Percentiles rank a stretch among this genome's conserved stretches.
Evolutionary conservation across 2,329 filamentous ascomycete species (phyloP).

Genomic region (Aspergillus tamarii): DNA sequence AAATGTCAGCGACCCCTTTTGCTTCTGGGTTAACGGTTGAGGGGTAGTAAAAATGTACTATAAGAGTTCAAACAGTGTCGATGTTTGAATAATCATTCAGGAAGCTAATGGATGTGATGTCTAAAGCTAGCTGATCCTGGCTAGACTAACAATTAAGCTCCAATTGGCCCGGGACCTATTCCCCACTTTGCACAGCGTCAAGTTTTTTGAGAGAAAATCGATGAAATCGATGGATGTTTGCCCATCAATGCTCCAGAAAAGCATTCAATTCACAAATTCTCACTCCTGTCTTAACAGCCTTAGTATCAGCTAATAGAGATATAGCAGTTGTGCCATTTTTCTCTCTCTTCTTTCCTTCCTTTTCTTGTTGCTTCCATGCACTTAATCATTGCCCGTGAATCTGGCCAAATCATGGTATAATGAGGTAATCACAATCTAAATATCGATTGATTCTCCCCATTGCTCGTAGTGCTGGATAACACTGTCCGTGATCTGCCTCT

Average conservation of each 20-base stretch:
- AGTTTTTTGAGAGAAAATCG: background rate
- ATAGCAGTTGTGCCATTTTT: background rate
- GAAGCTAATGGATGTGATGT: background rate
- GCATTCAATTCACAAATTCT: background rate
- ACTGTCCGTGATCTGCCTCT: constrained; percentile 61
- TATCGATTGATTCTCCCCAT: constrained; percentile 48
- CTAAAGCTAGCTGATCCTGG: background rate
- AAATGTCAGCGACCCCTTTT: background rate
- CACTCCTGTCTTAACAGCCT: background rate
- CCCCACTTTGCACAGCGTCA: background rate
- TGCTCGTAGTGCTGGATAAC: constrained; percentile 63
- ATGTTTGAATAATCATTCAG: background rate
- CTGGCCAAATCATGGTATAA: background rate
- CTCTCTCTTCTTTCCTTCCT: background rate
- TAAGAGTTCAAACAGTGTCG: background rate
- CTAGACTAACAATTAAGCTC: background rate
- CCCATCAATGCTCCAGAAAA: background rate
- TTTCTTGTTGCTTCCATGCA: background rate
- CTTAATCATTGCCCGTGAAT: background rate
- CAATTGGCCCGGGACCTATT: background rate
- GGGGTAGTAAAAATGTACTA: background rate
- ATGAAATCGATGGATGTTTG: too few species aligned
- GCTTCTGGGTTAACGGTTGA: background rate
- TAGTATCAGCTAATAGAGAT: background rate
- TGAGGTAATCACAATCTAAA: constrained; percentile 6